Percentiles rank a stretch among this genome's conserved stretches.
These are phyloP conservation scores for Lactarius quietus DNA, from an alignment of 768 basidiomycete species.

Conservation along the genomic window DNA sequence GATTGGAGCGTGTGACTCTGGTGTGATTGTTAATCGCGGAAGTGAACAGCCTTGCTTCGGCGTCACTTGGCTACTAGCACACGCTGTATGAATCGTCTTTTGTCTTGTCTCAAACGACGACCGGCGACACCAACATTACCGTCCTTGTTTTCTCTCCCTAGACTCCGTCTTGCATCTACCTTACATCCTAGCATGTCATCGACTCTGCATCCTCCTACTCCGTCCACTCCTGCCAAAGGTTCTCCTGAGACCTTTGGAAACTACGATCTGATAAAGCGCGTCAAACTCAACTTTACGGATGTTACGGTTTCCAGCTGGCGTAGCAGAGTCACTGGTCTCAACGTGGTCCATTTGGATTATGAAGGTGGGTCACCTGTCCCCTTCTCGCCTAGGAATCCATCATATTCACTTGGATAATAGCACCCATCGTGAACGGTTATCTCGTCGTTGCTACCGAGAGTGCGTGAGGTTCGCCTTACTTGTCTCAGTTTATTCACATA, in stretches of 20 bases:
- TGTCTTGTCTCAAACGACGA: conserved; percentile 16
- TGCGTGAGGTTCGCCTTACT: conserved; percentile 35
- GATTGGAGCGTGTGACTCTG: not conserved
- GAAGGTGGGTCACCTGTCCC: conserved; percentile 50
- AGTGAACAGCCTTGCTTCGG: too few species aligned
- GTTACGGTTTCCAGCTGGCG: conserved; percentile 85
- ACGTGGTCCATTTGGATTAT: conserved; percentile 87
- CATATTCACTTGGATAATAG: conserved; percentile 37
- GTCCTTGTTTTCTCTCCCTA: conserved; percentile 15
- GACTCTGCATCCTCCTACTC: not conserved
- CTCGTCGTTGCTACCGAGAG: conserved; percentile 91
- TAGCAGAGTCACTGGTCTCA: conserved; percentile 83
- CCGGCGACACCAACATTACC: conserved; percentile 1
- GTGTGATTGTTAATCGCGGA: too few species aligned
- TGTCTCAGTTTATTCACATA: not conserved
- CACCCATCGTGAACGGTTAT: conserved; percentile 87
- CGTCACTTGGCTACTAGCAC: not conserved
- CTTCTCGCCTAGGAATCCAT: conserved; percentile 7
- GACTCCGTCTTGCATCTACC: not conserved
- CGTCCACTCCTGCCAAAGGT: not conserved
- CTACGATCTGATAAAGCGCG: conserved; percentile 75
- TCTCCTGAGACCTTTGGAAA: conserved; percentile 53
- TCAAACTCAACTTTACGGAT: conserved; percentile 77
- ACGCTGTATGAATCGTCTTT: conserved; percentile 13
- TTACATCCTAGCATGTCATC: conserved; percentile 19